Evolutionary conservation across 192 early-diverging fungal genomes (phyloP).

Genomic region (Spinellus fusiger): DNA sequence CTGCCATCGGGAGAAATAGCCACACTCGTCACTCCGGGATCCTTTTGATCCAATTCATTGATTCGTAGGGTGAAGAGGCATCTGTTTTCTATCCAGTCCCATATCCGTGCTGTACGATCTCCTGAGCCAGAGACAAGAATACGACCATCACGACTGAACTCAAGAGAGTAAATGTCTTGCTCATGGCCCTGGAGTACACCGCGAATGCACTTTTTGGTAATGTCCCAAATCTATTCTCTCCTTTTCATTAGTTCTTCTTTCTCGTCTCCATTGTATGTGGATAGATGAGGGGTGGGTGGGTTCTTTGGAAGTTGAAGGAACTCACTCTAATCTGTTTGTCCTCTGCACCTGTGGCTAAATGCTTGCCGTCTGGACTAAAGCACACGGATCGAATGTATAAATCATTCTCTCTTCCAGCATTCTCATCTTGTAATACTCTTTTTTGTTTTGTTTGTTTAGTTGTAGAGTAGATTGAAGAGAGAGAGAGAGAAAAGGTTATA

Average conservation of each 20-base stretch:
- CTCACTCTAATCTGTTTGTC: slow-evolving; percentile 86
- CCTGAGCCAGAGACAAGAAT: slow-evolving; percentile 88
- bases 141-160: slow-evolving; percentile 87
- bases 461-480: not conserved
- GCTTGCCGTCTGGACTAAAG: slow-evolving; percentile 90
- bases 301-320: too few relatives aligned
- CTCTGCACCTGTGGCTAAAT: slow-evolving; percentile 92
- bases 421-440: slow-evolving; percentile 77
- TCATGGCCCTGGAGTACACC: slow-evolving; percentile 80
- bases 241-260: too few relatives aligned
- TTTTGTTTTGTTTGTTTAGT: too few relatives aligned
- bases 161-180: slow-evolving; percentile 96
- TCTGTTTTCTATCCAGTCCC: slow-evolving; percentile 78
- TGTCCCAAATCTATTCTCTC: slow-evolving; percentile 70
- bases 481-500: too few relatives aligned
- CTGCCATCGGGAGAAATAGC: slow-evolving; percentile 89
- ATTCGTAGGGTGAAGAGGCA: slow-evolving; percentile 67
- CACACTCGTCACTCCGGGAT: slow-evolving; percentile 93
- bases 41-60: slow-evolving; percentile 76
- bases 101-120: slow-evolving; percentile 82
- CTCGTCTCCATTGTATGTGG: too few relatives aligned
- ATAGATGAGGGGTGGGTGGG: too few relatives aligned
- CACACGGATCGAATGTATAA: slow-evolving; percentile 95
- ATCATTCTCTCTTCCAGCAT: slow-evolving; percentile 70
- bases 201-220: slow-evolving; percentile 55